Conservation (phyloP, 2,329 filamentous ascomycete genomes). For the Sarocladiaceae sp. region DNA sequence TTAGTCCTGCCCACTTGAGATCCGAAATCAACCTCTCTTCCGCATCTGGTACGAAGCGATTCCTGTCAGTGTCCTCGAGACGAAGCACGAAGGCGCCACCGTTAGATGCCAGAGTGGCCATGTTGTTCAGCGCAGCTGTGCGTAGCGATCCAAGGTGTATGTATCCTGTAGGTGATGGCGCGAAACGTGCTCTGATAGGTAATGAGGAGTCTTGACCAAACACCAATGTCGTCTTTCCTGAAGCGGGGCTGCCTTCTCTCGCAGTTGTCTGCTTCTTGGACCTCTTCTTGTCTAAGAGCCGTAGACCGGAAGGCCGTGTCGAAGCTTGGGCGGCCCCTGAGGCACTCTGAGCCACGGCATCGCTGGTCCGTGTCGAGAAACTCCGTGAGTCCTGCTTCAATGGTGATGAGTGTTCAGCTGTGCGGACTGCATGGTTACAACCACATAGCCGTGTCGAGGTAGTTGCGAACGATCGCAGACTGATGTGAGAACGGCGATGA, state of each 20-base stretch:
- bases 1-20: constrained; percentile 78
- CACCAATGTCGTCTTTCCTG: constrained; percentile 14
- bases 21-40: constrained; percentile 73
- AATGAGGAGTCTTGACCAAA: constrained; percentile 47
- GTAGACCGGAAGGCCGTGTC: constrained; percentile 13
- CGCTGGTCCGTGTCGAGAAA: not conserved
- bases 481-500: too few relatives aligned
- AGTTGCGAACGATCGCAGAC: too few relatives aligned
- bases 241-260: not conserved
- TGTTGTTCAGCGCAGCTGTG: constrained; percentile 92
- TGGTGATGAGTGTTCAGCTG: too few relatives aligned
- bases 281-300: constrained; percentile 9
- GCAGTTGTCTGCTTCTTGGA: constrained; percentile 16
- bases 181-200: constrained; percentile 62
- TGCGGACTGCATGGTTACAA: too few relatives aligned
- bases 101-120: constrained; percentile 74
- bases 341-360: not conserved
- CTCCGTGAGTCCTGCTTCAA: too few relatives aligned
- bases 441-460: too few relatives aligned
- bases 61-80: constrained; percentile 93
- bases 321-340: not conserved
- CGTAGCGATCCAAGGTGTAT: constrained; percentile 86
- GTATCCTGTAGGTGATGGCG: constrained; percentile 90
- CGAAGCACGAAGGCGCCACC: constrained; percentile 85
- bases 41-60: constrained; percentile 72